These are phyloP conservation scores for Xylaria sp. DNA, from an alignment of 2,329 filamentous ascomycete genomes.

Conservation along the genomic window DNA sequence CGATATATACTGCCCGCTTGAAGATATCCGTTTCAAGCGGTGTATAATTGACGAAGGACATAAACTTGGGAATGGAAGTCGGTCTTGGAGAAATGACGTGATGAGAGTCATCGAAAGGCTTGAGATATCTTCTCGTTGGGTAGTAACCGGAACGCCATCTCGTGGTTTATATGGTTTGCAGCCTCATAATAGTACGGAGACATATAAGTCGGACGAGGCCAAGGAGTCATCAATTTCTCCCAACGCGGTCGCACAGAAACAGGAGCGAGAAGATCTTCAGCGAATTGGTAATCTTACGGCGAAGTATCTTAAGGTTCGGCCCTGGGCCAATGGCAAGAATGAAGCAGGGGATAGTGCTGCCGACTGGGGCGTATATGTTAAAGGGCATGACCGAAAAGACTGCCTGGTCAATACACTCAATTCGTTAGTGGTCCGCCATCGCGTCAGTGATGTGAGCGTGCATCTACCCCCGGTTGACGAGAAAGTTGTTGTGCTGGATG, in stretches of 20 bases:
- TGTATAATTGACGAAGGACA: slow-evolving; percentile 95
- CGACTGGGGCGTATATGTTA: slow-evolving; percentile 76
- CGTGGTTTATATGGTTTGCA: slow-evolving; percentile 81
- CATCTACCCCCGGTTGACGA: slow-evolving; percentile 76
- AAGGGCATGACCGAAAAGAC: slow-evolving; percentile 61
- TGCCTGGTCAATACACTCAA: slow-evolving; percentile 75
- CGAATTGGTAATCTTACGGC: slow-evolving; percentile 69
- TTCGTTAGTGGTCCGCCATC: slow-evolving; percentile 81
- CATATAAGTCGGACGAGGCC: background rate
- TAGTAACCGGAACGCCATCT: slow-evolving; percentile 89
- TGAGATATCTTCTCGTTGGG: slow-evolving; percentile 78
- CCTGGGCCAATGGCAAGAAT: slow-evolving; percentile 71
- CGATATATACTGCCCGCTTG: slow-evolving; percentile 63
- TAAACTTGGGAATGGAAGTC: slow-evolving; percentile 71
- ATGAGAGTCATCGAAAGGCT: slow-evolving; percentile 58
- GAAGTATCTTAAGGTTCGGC: slow-evolving; percentile 76
- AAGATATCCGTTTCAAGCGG: slow-evolving; percentile 79
- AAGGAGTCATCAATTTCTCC: slow-evolving; percentile 35
- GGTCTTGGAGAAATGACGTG: slow-evolving; percentile 60
- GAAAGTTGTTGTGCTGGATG: slow-evolving; percentile 74
- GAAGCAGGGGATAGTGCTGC: slow-evolving; percentile 63
- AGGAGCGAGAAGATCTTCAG: slow-evolving; percentile 68
- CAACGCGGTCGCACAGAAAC: slow-evolving; percentile 39
- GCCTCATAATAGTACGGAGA: slow-evolving; percentile 19
- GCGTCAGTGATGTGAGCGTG: slow-evolving; percentile 69